Percentiles rank a stretch among this genome's conserved stretches.
Evolutionary conservation across 306 rosid species (phyloP).

Genomic region (Cucurbita maxima): DNA sequence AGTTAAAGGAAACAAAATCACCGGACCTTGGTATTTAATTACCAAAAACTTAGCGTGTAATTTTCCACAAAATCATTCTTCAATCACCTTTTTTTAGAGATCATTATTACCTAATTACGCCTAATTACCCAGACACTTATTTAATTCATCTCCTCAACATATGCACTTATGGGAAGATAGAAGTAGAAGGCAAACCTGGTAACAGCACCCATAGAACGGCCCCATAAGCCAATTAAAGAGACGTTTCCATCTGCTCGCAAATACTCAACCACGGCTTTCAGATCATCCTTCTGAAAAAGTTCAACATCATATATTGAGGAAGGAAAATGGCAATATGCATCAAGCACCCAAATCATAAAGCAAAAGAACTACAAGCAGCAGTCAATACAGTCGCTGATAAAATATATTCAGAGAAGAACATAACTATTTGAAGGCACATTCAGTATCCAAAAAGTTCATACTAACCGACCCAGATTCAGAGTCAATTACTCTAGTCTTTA

Average conservation of each 20-base stretch:
- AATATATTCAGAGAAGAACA: no score
- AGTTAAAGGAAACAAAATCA: no score
- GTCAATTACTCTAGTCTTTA: not conserved
- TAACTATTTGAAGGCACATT: no score
- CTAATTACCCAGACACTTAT: no score
- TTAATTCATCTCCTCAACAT: not conserved
- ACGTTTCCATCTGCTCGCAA: constrained; percentile 79
- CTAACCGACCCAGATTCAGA: no score
- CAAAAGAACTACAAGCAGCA: not conserved
- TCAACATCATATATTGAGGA: not conserved
- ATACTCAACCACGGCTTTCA: constrained; percentile 65
- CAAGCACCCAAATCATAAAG: not conserved
- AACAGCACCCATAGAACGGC: constrained; percentile 99
- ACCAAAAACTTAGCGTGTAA: no score
- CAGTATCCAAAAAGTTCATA: no score
- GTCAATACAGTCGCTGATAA: not conserved
- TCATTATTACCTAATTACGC: no score
- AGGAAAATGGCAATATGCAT: not conserved
- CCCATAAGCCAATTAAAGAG: constrained; percentile 96
- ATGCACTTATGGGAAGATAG: not conserved
- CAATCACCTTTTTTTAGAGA: no score
- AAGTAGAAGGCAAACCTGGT: constrained; percentile 48
- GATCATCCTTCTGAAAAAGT: constrained; percentile 62
- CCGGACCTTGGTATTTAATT: no score
- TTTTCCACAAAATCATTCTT: no score